Percentiles rank a stretch among this genome's conserved stretches.
Conservation (phyloP, 257 asterid species). For the Solanum habrochaites region DNA sequence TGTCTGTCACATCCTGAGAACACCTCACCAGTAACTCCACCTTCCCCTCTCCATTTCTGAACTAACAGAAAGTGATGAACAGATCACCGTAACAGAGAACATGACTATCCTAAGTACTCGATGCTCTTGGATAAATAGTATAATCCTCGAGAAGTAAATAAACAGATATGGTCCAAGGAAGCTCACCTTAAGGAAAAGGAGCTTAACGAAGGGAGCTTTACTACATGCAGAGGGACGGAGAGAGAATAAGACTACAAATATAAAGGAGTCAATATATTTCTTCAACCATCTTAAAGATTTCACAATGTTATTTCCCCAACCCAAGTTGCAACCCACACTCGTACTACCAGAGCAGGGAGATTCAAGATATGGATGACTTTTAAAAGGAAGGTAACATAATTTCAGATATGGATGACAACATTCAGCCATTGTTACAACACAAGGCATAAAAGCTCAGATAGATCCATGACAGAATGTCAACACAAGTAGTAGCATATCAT, state of each 20-base stretch:
- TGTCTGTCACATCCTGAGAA: not conserved
- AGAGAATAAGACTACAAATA: not conserved
- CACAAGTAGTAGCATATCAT: not conserved
- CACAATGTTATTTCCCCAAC: not conserved
- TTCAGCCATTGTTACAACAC: not conserved
- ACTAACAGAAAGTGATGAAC: not conserved
- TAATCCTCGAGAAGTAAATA: not conserved
- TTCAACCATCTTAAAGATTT: not conserved
- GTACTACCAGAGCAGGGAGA: not conserved
- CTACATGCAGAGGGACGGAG: not conserved
- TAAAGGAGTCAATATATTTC: not conserved
- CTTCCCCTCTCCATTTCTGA: not conserved
- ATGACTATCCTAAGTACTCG: not conserved
- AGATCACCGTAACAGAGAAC: not conserved
- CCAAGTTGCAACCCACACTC: not conserved
- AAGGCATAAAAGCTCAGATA: not conserved
- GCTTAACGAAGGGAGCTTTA: not conserved
- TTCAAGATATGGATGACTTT: not conserved
- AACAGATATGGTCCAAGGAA: not conserved
- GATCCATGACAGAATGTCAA: not conserved
- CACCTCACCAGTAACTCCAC: not conserved
- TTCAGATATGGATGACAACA: not conserved
- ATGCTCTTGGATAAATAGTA: not conserved
- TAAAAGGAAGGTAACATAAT: not conserved
- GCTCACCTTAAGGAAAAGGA: not conserved